These are phyloP conservation scores for Amylostereum chailletii DNA, from an alignment of 1,284 basidiomycete genomes.

Conservation along the genomic window DNA sequence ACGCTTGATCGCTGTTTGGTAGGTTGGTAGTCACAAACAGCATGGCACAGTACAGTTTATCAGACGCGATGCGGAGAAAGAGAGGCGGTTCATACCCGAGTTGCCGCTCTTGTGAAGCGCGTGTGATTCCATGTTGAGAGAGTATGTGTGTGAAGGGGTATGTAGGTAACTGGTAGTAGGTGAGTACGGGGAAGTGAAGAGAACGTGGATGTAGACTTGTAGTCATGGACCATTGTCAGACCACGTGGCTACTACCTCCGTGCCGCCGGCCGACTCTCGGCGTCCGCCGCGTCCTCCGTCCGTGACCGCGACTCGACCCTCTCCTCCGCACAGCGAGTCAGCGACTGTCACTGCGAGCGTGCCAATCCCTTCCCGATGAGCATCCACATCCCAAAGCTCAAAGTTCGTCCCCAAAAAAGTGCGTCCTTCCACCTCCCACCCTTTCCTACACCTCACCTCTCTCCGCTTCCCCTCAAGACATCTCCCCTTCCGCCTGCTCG, in stretches of 20 bases:
- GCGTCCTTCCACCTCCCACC: conserved; percentile 15
- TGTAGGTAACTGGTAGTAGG: no score
- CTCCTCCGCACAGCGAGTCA: no score
- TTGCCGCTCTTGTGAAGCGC: no score
- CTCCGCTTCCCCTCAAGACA: conserved; percentile 24
- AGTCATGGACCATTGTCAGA: no score
- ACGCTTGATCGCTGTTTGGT: conserved; percentile 72
- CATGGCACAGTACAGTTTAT: neutral
- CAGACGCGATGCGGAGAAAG: conserved; percentile 11
- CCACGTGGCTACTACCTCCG: no score
- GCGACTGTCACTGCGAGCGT: neutral
- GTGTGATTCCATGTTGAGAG: no score
- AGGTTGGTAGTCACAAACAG: no score
- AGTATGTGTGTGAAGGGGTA: no score
- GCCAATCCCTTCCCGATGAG: conserved; percentile 11
- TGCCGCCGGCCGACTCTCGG: no score
- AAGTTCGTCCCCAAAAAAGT: conserved; percentile 76
- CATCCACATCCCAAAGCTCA: conserved; percentile 72
- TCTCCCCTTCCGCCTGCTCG: conserved; percentile 56
- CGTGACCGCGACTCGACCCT: neutral
- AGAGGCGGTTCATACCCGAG: neutral
- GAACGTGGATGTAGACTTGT: no score
- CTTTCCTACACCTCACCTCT: conserved; percentile 6
- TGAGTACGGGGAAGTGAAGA: no score
- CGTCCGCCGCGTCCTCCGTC: no score